These are phyloP conservation scores for Ganoderma meredithae DNA, from an alignment of 1,284 basidiomycete species.

Conservation along the genomic window DNA sequence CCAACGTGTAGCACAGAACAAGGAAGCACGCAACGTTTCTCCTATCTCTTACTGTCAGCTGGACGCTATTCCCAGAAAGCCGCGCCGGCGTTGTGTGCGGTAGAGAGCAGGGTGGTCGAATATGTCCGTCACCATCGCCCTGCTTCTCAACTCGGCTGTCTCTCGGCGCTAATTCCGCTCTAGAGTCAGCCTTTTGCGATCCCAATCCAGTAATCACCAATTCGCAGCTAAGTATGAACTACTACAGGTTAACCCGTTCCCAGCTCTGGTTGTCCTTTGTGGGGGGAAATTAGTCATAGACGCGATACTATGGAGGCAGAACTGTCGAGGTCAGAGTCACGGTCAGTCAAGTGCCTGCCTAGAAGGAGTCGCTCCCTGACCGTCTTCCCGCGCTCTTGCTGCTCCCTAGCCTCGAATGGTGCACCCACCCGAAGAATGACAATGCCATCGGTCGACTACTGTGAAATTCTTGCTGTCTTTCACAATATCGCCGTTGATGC, in stretches of 20 bases:
- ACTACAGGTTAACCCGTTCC: not conserved
- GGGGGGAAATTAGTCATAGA: not conserved
- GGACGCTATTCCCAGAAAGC: constrained; percentile 13
- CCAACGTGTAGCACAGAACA: constrained; percentile 29
- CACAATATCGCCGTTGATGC: not conserved
- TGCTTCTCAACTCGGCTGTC: too few relatives aligned
- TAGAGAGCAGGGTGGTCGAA: constrained; percentile 10
- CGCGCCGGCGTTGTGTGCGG: constrained; percentile 14
- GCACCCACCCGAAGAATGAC: not conserved
- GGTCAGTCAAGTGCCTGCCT: not conserved
- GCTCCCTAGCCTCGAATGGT: not conserved
- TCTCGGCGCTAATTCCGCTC: constrained; percentile 17
- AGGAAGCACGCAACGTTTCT: constrained; percentile 18
- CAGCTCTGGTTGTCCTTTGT: not conserved
- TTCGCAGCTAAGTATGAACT: not conserved
- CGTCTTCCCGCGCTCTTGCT: not conserved
- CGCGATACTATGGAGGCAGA: too few relatives aligned
- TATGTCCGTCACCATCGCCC: too few relatives aligned
- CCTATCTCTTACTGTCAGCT: constrained; percentile 19
- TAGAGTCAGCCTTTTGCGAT: constrained; percentile 10
- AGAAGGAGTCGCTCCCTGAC: not conserved
- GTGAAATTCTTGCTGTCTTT: not conserved
- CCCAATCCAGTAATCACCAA: constrained; percentile 7
- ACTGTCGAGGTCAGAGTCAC: too few relatives aligned
- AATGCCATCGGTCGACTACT: not conserved